Conservation (phyloP, 306 rosid genomes). For the Adenanthera pavonina region DNA sequence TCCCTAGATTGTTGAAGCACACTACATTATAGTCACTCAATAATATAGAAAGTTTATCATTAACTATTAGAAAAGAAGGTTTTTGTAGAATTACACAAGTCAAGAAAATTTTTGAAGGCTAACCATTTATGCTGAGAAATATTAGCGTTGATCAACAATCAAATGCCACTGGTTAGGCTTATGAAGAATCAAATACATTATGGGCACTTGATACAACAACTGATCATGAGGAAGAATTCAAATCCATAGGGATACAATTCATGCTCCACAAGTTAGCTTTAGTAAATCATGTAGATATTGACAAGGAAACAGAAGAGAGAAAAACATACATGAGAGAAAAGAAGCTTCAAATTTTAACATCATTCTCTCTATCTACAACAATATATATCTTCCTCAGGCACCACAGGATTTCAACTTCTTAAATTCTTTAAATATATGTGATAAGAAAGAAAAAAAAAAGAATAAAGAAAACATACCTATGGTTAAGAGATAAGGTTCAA, state of each 20-base stretch:
- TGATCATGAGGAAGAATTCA: background rate
- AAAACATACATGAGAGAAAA: background rate
- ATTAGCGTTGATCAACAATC: too few species aligned
- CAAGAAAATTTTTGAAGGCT: background rate
- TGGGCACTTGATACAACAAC: background rate
- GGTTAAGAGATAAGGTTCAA: background rate
- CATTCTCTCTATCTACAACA: constrained; percentile 10
- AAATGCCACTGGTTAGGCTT: too few species aligned
- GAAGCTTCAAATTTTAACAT: background rate
- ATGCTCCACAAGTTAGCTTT: too few species aligned
- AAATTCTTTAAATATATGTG: background rate
- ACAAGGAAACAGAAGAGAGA: background rate
- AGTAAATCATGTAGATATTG: background rate
- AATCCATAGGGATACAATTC: background rate
- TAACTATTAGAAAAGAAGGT: too few species aligned
- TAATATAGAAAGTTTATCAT: background rate
- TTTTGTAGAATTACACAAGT: background rate
- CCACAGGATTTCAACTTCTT: background rate
- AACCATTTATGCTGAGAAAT: too few species aligned
- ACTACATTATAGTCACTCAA: too few species aligned
- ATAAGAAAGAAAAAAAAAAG: background rate
- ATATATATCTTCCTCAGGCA: background rate
- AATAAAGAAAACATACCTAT: background rate
- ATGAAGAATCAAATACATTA: too few species aligned
- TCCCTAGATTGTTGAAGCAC: background rate